Percentiles rank a stretch among this genome's conserved stretches.
phyloP scores from a whole-genome alignment of 2,329 filamentous ascomycete genomes.

The Colletotrichum melonis region DNA sequence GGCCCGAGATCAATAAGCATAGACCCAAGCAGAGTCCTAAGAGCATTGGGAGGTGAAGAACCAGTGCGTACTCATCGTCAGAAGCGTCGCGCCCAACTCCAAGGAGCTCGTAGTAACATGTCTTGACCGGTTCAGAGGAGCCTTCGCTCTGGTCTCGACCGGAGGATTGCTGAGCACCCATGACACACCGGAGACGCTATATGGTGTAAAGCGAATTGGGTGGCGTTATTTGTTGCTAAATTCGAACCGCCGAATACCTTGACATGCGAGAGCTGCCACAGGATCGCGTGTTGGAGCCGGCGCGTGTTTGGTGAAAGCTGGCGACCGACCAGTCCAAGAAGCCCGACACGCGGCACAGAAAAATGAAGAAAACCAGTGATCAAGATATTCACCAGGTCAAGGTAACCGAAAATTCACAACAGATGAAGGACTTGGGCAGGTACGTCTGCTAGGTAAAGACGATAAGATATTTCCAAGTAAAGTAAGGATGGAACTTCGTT shows the following conservation, averaged over 20 bases:
- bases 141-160: slow-evolving; percentile 42
- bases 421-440: too few relatives aligned
- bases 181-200: slow-evolving; percentile 37
- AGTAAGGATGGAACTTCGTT: too few relatives aligned
- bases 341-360: not conserved
- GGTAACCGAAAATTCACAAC: too few relatives aligned
- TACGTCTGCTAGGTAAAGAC: too few relatives aligned
- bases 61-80: slow-evolving; percentile 78
- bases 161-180: slow-evolving; percentile 70
- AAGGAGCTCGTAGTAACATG: slow-evolving; percentile 88
- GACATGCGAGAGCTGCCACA: not conserved
- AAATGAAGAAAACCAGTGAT: not conserved
- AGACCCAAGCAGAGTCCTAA: not conserved
- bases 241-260: not conserved
- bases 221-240: not conserved
- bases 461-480: too few relatives aligned
- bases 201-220: not conserved
- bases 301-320: not conserved
- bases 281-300: not conserved
- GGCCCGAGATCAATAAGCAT: slow-evolving; percentile 22
- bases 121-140: slow-evolving; percentile 60
- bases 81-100: slow-evolving; percentile 77
- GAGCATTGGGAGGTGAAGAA: not conserved
- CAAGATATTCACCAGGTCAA: too few relatives aligned
- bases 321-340: not conserved